Conservation (phyloP, 352 stramenopile species). For the Chrysophaeum taylorii region DNA sequence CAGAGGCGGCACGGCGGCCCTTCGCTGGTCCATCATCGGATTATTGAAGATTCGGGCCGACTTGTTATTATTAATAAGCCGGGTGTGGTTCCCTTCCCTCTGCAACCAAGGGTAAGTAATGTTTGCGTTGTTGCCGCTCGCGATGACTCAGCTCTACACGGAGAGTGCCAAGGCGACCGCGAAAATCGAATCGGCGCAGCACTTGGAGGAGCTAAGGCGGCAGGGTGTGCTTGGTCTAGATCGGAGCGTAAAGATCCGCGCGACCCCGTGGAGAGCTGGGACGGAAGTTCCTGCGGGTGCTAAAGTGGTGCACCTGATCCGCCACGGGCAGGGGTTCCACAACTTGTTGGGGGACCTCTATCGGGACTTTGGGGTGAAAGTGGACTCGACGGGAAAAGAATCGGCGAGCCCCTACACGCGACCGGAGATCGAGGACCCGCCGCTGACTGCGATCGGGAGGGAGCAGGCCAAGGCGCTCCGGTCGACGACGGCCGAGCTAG, state of each 20-base stretch:
- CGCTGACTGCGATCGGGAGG: slow-evolving; percentile 38
- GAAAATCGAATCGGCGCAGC: not conserved
- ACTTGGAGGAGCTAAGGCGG: not conserved
- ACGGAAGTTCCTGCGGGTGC: not conserved
- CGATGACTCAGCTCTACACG: too few species aligned
- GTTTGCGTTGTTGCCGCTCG: too few species aligned
- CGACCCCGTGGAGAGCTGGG: not conserved
- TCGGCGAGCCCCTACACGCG: slow-evolving; percentile 35
- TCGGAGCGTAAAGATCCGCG: not conserved
- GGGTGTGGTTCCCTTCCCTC: too few species aligned
- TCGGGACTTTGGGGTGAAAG: slow-evolving; percentile 19
- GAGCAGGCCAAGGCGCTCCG: slow-evolving; percentile 32
- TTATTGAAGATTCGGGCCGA: too few species aligned
- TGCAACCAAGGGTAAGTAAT: too few species aligned
- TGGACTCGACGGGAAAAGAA: slow-evolving; percentile 24
- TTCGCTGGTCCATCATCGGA: too few species aligned
- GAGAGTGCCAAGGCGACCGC: not conserved
- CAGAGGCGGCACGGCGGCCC: not conserved
- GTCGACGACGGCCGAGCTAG: slow-evolving; percentile 18
- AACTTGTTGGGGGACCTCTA: slow-evolving; percentile 38
- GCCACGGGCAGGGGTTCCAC: slow-evolving; percentile 34
- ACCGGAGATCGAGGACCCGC: slow-evolving; percentile 38
- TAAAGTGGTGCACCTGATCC: slow-evolving; percentile 2
- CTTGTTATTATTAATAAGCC: too few species aligned
- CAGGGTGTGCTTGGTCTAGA: not conserved